phyloP scores from a whole-genome alignment of 2,329 filamentous ascomycete genomes.

The Cladosporium sp. region DNA sequence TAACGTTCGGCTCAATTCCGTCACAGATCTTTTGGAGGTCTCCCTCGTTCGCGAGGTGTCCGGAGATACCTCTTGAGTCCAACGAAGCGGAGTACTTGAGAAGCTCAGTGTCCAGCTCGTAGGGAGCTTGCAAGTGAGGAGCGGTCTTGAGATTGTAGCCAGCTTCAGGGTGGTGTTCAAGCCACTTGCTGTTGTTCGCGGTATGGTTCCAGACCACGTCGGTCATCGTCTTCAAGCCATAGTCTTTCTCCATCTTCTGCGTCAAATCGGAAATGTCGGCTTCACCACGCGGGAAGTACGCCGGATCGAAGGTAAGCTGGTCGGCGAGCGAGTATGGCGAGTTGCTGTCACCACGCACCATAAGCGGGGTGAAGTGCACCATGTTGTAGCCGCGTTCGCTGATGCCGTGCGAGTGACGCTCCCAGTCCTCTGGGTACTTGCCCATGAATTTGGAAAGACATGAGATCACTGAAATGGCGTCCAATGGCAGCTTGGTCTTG shows the following conservation, averaged over 20 bases:
- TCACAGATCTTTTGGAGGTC: conserved; percentile 83
- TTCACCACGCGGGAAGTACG: conserved; percentile 81
- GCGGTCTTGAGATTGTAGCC: conserved; percentile 93
- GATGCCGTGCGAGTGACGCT: conserved; percentile 84
- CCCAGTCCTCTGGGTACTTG: conserved; percentile 84
- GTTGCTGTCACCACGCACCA: conserved; percentile 84
- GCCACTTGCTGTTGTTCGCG: conserved; percentile 91
- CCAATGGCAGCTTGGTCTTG: conserved; percentile 72
- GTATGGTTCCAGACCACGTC: conserved; percentile 99
- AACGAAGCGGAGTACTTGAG: conserved; percentile 63
- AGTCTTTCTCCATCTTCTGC: conserved; percentile 76
- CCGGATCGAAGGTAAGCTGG: conserved; percentile 81
- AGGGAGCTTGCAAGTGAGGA: conserved; percentile 65
- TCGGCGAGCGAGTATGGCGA: conserved; percentile 97
- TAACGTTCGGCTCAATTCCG: conserved; percentile 75
- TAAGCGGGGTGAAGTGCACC: conserved; percentile 96
- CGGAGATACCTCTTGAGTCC: conserved; percentile 71
- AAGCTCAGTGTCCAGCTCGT: conserved; percentile 79
- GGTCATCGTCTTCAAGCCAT: conserved; percentile 83
- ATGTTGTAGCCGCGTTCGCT: conserved; percentile 95
- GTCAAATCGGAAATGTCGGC: conserved; percentile 76
- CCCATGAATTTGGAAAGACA: conserved; percentile 98
- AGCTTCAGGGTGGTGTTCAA: conserved; percentile 89
- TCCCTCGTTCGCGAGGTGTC: conserved; percentile 65
- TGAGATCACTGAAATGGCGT: conserved; percentile 88